Base-by-base conservation (phyloP, 2,329 filamentous ascomycete species). In the Blastomyces percursus region DNA sequence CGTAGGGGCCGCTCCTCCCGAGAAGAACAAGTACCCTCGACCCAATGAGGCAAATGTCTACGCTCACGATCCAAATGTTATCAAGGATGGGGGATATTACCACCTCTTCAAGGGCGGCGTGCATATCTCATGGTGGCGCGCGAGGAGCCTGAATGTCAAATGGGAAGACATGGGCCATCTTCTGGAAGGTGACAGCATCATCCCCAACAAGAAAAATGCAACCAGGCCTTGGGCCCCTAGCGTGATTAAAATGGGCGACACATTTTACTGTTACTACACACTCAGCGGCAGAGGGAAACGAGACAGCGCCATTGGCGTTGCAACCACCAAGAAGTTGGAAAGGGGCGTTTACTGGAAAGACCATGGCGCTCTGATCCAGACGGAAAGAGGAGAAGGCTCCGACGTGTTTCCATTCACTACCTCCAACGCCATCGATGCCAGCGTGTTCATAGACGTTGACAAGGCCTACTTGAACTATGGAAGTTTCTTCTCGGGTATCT, bases 231-330 rank as follows among this genome's bases (percentile, higher is more conserved):
- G 74, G 74, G 74, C 74, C 0, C 74, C 74, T 2, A 74, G 69
- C 1, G 69, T 70, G 1, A 65, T 75, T 16, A 60, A 70, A 38
- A 65, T 64, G 60, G 69, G 71, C 24, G 67, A 69, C 6, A 68
- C 63, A 0, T 74, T 75, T 62, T 76, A 75, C 65, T 76, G 74
- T 65, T 75, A 69, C 65, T 76, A 76, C 62, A 68, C 71, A 0
- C 61, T 75, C 38, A 75, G 72, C 63, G 32, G 60, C 9, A 50
- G 30, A 2, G 73, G 72, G 12, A 67, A 64, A 1, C 69, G 69
- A n/a, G 64, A 73, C 38, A 75, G 74, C 57, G 71, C 74, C 1
- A 73, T 76, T 51, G 74, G 73, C 1, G 69, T 76, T 32, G 74
- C 74, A 3, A 71, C 72, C 2, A 69, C 70, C 0, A 68, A 69